These are phyloP conservation scores for Orbilia oligospora DNA, from an alignment of 2,329 filamentous ascomycete genomes.

Conservation along the genomic window DNA sequence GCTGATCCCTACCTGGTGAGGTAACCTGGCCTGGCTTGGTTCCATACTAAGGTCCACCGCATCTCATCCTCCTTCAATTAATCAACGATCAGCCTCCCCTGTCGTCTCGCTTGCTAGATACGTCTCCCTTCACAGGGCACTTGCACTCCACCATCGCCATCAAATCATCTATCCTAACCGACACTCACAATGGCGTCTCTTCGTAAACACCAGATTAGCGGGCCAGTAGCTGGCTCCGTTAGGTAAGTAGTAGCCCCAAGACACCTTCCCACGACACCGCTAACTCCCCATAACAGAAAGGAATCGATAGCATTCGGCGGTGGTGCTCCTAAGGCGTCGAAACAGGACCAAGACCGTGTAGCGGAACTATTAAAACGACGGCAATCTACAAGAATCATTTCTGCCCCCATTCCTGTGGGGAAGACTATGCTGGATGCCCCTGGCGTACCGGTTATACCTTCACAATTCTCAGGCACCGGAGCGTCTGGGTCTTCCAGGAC, in stretches of 20 bases:
- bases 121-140: background rate
- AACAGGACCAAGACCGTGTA: constrained; percentile 69
- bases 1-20: background rate
- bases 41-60: background rate
- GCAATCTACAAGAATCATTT: constrained; percentile 86
- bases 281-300: constrained; percentile 31
- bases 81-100: constrained; percentile 15
- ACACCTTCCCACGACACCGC: background rate
- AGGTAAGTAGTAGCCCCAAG: constrained; percentile 20
- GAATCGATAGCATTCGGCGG: constrained; percentile 44
- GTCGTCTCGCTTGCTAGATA: background rate
- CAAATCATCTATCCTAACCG: background rate
- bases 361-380: constrained; percentile 91
- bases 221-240: constrained; percentile 33
- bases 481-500: constrained; percentile 74
- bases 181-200: constrained; percentile 46
- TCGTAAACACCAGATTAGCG: constrained; percentile 49
- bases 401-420: constrained; percentile 76
- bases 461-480: constrained; percentile 73
- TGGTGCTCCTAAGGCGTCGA: constrained; percentile 60
- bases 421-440: constrained; percentile 83
- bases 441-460: constrained; percentile 72
- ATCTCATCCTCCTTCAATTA: constrained; percentile 16
- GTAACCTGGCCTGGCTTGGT: background rate
- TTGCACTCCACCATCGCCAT: background rate